phyloP scores from a whole-genome alignment of 495 filamentous ascomycete species.

The Parachaetomium inaequale region DNA sequence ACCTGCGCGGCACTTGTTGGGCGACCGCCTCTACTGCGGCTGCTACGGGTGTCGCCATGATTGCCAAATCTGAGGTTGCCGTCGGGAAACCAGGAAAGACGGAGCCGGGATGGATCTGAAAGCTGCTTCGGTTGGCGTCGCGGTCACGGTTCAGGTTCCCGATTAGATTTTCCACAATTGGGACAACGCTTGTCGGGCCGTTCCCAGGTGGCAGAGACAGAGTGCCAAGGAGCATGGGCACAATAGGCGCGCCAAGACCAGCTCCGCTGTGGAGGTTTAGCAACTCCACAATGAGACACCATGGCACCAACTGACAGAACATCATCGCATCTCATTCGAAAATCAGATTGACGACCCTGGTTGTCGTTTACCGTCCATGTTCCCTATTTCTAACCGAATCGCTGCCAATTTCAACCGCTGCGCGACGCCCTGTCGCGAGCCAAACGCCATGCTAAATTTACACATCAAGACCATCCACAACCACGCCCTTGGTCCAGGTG shows the following conservation, averaged over 20 bases:
- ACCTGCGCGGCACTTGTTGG: slow-evolving; percentile 25
- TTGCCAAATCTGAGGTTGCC: neutral
- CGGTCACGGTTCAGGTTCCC: neutral
- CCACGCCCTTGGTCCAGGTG: slow-evolving; percentile 66
- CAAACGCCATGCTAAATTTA: slow-evolving; percentile 39
- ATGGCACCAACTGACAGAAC: too few relatives aligned
- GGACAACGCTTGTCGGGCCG: slow-evolving; percentile 10
- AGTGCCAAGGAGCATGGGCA: neutral
- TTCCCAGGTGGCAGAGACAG: slow-evolving; percentile 5
- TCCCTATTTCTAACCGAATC: neutral
- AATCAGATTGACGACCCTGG: too few relatives aligned
- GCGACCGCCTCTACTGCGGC: slow-evolving; percentile 21
- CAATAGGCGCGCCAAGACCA: neutral
- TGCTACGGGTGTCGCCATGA: slow-evolving; percentile 21
- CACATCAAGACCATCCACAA: slow-evolving; percentile 70
- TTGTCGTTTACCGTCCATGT: neutral
- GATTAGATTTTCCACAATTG: slow-evolving; percentile 12
- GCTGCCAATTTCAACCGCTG: neutral
- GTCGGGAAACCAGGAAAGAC: neutral
- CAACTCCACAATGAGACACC: too few relatives aligned
- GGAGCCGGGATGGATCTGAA: neutral
- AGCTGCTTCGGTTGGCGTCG: neutral
- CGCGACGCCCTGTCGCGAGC: slow-evolving; percentile 11
- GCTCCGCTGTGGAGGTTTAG: neutral
- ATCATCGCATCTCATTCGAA: neutral